A percentile compares a stretch with the other conserved stretches of the same genome.
phyloP scores from a whole-genome alignment of 208 protist species.

The Trypanosoma congolense region DNA sequence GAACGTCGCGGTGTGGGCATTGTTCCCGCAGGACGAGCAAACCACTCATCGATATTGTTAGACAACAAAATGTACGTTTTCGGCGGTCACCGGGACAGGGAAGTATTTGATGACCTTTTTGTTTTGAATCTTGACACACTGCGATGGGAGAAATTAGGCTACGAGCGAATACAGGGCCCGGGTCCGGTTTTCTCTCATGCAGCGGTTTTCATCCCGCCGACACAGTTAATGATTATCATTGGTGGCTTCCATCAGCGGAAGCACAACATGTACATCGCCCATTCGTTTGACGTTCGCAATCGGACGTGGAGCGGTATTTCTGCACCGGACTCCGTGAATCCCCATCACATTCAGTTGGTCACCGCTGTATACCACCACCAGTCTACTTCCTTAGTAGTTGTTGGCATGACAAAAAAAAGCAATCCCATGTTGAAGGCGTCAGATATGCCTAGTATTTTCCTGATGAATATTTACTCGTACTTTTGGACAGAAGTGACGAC shows the following conservation, averaged over 20 bases:
- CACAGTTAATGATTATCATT: conserved; percentile 66
- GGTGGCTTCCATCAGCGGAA: conserved; percentile 82
- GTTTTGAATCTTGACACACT: conserved; percentile 49
- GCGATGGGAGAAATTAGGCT: conserved; percentile 75
- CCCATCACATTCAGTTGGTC: conserved; percentile 75
- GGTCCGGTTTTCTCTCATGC: conserved; percentile 79
- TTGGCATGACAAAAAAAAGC: conserved; percentile 48
- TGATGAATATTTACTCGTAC: conserved; percentile 66
- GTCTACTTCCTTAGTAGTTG: conserved; percentile 44
- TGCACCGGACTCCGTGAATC: conserved; percentile 51
- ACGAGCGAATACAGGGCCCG: conserved; percentile 55
- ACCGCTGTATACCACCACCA: conserved; percentile 38
- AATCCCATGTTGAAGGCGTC: not conserved
- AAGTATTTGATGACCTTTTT: conserved; percentile 82
- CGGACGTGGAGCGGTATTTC: conserved; percentile 74
- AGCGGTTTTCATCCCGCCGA: conserved; percentile 59
- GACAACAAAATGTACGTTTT: conserved; percentile 78
- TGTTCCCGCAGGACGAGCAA: conserved; percentile 64
- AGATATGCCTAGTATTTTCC: conserved; percentile 39
- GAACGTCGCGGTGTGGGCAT: conserved; percentile 70
- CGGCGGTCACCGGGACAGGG: conserved; percentile 65
- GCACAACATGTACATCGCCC: conserved; percentile 77
- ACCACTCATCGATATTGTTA: conserved; percentile 63
- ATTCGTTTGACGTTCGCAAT: conserved; percentile 78
- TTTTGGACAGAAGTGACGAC: conserved; percentile 70